phyloP scores from a whole-genome alignment of 257 asterid species.

The Craterostigma plantagineum region DNA sequence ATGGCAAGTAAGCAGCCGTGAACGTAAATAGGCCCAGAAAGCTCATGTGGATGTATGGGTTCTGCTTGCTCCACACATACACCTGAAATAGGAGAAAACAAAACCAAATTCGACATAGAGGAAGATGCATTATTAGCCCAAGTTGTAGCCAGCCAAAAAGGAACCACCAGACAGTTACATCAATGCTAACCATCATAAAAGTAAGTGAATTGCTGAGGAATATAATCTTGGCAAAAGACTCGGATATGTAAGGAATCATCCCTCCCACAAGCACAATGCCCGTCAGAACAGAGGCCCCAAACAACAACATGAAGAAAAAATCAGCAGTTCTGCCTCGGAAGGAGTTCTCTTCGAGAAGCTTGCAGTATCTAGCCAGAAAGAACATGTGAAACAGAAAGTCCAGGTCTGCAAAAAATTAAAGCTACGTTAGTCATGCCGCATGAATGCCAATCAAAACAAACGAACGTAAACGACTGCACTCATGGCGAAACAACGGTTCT shows the following conservation, averaged over 20 bases:
- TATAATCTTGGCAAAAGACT: conserved; percentile 77
- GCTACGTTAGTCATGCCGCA: background rate
- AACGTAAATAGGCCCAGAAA: conserved; percentile 93
- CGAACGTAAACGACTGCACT: too few relatives aligned
- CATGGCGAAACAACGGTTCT: too few relatives aligned
- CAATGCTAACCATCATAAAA: conserved; percentile 83
- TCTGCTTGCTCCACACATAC: conserved; percentile 99
- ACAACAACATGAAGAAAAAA: conserved; percentile 86
- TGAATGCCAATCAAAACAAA: too few relatives aligned
- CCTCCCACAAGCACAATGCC: conserved; percentile 88
- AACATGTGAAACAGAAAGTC: conserved; percentile 98
- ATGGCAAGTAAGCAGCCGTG: conserved; percentile 97
- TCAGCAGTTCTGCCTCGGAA: conserved; percentile 96
- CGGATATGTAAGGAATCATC: conserved; percentile 92
- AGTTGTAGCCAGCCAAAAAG: too few relatives aligned
- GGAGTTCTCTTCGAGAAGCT: conserved; percentile 94
- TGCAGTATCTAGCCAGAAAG: conserved; percentile 97
- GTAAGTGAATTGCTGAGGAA: conserved; percentile 98
- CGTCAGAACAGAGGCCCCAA: conserved; percentile 85
- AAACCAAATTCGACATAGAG: too few relatives aligned
- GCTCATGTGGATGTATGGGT: conserved; percentile 94
- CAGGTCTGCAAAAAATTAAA: conserved; percentile 49
- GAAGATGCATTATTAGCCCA: too few relatives aligned
- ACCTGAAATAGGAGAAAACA: conserved; percentile 25
- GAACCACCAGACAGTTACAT: background rate